Percentiles rank a stretch among this genome's conserved stretches.
Conservation (phyloP, 495 filamentous ascomycete genomes). For the Penicillium egyptiacum region DNA sequence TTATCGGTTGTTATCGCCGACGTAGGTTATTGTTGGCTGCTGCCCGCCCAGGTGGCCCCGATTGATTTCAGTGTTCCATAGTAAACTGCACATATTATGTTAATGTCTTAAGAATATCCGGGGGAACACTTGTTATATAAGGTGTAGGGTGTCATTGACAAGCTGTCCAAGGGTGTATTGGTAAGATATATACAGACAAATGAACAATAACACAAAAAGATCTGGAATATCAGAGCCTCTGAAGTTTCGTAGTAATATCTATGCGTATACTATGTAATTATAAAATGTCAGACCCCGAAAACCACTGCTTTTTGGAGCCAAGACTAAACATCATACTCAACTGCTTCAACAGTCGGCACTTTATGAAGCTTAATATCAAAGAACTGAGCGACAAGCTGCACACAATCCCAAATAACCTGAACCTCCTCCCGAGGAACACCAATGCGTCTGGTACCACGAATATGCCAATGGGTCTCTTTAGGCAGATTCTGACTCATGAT, state of each 20-base stretch:
- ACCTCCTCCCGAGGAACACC: constrained; percentile 53
- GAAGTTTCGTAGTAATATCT: background rate
- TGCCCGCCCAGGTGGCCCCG: background rate
- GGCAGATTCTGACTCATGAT: constrained; percentile 61
- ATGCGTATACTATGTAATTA: background rate
- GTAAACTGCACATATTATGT: background rate
- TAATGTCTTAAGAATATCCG: background rate
- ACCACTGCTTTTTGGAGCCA: background rate
- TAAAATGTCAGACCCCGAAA: background rate
- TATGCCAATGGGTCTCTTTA: constrained; percentile 57
- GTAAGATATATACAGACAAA: background rate
- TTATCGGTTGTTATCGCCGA: constrained; percentile 28
- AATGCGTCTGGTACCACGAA: constrained; percentile 53
- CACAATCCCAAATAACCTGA: constrained; percentile 42
- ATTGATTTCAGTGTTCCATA: background rate
- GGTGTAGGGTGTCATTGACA: background rate
- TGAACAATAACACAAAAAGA: background rate
- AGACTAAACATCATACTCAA: constrained; percentile 41
- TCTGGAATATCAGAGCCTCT: background rate
- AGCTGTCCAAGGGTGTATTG: background rate
- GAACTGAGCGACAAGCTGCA: constrained; percentile 40
- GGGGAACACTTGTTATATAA: background rate
- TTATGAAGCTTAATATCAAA: constrained; percentile 39
- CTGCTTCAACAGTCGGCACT: constrained; percentile 50
- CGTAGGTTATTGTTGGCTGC: background rate